These are phyloP conservation scores for Candolleomyces eurysporus DNA, from an alignment of 768 basidiomycete species.

Conservation along the genomic window DNA sequence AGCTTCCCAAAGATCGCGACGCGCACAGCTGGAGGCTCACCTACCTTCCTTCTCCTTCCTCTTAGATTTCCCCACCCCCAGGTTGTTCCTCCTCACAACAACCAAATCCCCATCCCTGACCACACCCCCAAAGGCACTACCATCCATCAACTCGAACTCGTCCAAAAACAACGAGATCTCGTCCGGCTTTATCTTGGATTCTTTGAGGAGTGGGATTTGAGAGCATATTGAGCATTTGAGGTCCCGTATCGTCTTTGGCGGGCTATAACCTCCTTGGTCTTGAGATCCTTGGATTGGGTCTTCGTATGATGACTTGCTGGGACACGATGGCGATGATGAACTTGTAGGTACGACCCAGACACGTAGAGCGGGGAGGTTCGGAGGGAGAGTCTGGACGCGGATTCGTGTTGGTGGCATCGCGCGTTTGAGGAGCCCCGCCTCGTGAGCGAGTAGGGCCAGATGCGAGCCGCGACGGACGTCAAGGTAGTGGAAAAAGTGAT, in stretches of 20 bases:
- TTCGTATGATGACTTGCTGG: not conserved
- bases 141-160: constrained; percentile 47
- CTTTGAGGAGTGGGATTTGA: constrained; percentile 30
- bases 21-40: not conserved
- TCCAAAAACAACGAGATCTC: constrained; percentile 38
- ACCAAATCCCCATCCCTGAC: constrained; percentile 54
- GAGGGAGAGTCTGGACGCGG: constrained; percentile 44
- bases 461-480: too few relatives aligned
- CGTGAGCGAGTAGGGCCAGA: too few relatives aligned
- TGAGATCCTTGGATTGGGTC: too few relatives aligned
- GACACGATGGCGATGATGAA: too few relatives aligned
- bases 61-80: too few relatives aligned
- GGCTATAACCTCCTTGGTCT: not conserved
- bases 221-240: constrained; percentile 38
- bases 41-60: not conserved
- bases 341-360: constrained; percentile 45
- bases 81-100: constrained; percentile 25
- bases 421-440: too few relatives aligned
- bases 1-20: not conserved
- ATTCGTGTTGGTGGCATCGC: constrained; percentile 41
- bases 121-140: constrained; percentile 30
- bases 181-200: constrained; percentile 15
- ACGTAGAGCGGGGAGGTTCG: constrained; percentile 43
- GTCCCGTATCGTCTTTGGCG: constrained; percentile 24
- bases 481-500: too few relatives aligned